phyloP scores from a whole-genome alignment of 306 rosid genomes.

The Rosa multiflora region DNA sequence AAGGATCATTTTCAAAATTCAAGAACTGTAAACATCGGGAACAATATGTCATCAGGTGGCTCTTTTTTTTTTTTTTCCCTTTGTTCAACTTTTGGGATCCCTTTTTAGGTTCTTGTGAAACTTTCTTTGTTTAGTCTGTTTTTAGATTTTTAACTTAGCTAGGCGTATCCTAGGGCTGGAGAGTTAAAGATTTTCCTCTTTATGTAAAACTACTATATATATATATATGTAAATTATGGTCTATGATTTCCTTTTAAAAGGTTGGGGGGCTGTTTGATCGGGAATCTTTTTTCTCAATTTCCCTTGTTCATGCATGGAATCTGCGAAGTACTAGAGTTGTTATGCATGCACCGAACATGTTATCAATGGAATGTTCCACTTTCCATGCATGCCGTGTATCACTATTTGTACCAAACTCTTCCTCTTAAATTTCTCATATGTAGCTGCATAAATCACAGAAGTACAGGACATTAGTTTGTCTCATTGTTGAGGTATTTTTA shows the following conservation, averaged over 20 bases:
- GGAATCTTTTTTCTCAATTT: not conserved
- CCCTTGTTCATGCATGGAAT: conserved; percentile 15
- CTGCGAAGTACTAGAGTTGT: not conserved
- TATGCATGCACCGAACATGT: conserved; percentile 19
- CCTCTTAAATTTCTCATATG: not conserved
- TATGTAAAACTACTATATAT: conserved; percentile 34
- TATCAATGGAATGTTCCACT: conserved; percentile 8
- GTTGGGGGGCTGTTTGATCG: not conserved
- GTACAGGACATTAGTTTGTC: not conserved
- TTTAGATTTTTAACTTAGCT: conserved; percentile 24
- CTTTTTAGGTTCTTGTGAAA: conserved; percentile 20
- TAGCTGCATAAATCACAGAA: not conserved
- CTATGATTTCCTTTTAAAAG: conserved; percentile 17
- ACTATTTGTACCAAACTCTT: not conserved
- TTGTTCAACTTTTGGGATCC: not conserved
- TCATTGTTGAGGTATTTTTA: too few species aligned
- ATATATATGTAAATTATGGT: conserved; percentile 37
- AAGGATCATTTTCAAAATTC: conserved; percentile 68
- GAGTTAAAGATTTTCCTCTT: conserved; percentile 18
- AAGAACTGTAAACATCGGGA: conserved; percentile 41
- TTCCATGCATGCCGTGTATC: not conserved
- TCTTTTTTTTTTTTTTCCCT: conserved; percentile 1
- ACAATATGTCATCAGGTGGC: conserved; percentile 9
- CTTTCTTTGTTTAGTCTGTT: conserved; percentile 41
- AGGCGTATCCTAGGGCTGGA: conserved; percentile 33